These are phyloP conservation scores for Rhodotorula sp. DNA, from an alignment of 1,284 basidiomycete species.

Conservation along the genomic window DNA sequence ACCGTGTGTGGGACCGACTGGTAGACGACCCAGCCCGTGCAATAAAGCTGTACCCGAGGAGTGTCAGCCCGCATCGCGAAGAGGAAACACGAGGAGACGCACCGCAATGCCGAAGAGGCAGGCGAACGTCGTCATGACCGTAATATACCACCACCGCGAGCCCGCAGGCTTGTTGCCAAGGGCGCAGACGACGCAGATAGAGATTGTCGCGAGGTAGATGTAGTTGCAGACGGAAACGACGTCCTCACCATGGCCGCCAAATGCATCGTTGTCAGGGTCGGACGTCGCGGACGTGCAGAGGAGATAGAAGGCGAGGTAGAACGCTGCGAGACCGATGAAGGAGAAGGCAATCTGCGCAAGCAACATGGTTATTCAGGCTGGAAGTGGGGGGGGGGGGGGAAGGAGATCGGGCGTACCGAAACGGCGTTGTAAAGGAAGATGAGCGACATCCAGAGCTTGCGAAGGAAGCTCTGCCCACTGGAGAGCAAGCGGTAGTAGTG, in stretches of 20 bases:
- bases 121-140: constrained; percentile 65
- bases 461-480: constrained; percentile 82
- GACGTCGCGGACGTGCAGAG: constrained; percentile 37
- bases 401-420: neutral
- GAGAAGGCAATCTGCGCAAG: constrained; percentile 65
- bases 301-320: constrained; percentile 44
- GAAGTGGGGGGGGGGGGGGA: neutral
- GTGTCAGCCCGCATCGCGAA: neutral
- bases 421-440: constrained; percentile 77
- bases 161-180: constrained; percentile 86
- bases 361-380: constrained; percentile 6
- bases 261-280: constrained; percentile 38
- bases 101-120: constrained; percentile 47
- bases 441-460: constrained; percentile 66
- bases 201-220: constrained; percentile 42
- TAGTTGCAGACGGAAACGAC: constrained; percentile 33
- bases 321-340: constrained; percentile 34
- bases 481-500: constrained; percentile 85
- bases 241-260: constrained; percentile 42
- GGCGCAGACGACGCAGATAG: constrained; percentile 38
- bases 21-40: constrained; percentile 77
- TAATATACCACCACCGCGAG: constrained; percentile 72
- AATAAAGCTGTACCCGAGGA: constrained; percentile 49
- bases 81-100: constrained; percentile 44
- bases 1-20: constrained; percentile 70